A percentile compares a stretch with the other conserved stretches of the same genome.
These are phyloP conservation scores for Canavalia gladiata DNA, from an alignment of 306 rosid genomes.

Conservation along the genomic window DNA sequence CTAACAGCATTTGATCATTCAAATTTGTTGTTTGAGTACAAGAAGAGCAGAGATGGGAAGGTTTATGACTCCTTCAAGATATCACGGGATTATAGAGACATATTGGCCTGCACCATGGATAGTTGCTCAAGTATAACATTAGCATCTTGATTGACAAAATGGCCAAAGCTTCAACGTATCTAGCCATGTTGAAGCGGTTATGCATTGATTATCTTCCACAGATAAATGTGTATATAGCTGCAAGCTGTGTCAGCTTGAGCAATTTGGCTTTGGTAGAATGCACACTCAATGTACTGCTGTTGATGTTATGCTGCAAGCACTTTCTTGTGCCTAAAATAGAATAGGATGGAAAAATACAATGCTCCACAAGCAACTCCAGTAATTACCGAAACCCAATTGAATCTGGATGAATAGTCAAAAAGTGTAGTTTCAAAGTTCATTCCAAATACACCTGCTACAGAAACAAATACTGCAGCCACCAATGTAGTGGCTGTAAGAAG, in stretches of 20 bases:
- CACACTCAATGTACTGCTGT: slow-evolving; percentile 36
- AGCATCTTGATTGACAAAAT: slow-evolving; percentile 64
- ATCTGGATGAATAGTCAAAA: slow-evolving; percentile 65
- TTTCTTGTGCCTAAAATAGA: slow-evolving; percentile 79
- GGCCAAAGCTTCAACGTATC: slow-evolving; percentile 35
- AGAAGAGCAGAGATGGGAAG: slow-evolving; percentile 88
- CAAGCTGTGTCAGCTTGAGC: slow-evolving; percentile 21
- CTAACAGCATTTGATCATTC: slow-evolving; percentile 80
- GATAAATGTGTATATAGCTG: neutral
- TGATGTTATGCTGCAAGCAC: slow-evolving; percentile 64
- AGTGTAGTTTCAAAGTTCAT: slow-evolving; percentile 73
- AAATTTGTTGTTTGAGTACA: slow-evolving; percentile 86
- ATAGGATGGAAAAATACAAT: slow-evolving; percentile 66
- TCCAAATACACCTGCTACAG: slow-evolving; percentile 90
- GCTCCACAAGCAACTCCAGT: slow-evolving; percentile 64
- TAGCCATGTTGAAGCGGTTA: slow-evolving; percentile 27
- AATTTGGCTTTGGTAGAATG: slow-evolving; percentile 38
- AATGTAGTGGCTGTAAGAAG: slow-evolving; percentile 93
- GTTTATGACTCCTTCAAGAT: slow-evolving; percentile 79
- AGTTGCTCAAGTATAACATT: slow-evolving; percentile 69
- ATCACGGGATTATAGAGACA: slow-evolving; percentile 77
- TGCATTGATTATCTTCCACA: neutral
- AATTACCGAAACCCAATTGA: slow-evolving; percentile 70
- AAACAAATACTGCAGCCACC: slow-evolving; percentile 76
- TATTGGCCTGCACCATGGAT: slow-evolving; percentile 82